Conservation (phyloP, 306 rosid genomes). For the Mimosa pudica region DNA sequence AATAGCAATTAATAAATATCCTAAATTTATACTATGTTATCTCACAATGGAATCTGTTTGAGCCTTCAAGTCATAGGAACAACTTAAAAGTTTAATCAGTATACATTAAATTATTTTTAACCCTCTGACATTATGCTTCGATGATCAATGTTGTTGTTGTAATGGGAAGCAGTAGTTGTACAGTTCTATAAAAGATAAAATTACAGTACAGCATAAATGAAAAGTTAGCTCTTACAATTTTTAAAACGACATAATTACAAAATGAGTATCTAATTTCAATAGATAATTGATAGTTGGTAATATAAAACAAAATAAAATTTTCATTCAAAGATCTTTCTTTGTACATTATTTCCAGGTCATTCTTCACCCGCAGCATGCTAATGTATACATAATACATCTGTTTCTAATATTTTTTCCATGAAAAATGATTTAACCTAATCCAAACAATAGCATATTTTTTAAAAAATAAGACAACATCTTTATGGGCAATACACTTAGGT, state of each 20-base stretch:
- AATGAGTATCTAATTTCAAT: background rate
- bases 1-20: background rate
- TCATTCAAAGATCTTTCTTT: background rate
- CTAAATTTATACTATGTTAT: background rate
- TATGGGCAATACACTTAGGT: too few relatives aligned
- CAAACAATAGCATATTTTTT: background rate
- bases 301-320: background rate
- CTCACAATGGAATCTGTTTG: background rate
- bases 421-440: background rate
- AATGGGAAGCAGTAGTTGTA: constrained; percentile 6
- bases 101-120: background rate
- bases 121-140: background rate
- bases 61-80: background rate
- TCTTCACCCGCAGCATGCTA: background rate
- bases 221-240: background rate
- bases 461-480: background rate
- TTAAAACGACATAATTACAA: background rate
- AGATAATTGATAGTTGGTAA: background rate
- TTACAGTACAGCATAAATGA: background rate
- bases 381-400: background rate
- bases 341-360: background rate
- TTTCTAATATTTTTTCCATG: background rate
- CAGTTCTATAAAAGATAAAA: constrained; percentile 11
- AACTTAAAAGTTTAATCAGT: background rate
- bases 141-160: background rate